Base-by-base conservation (phyloP, 2,329 filamentous ascomycete species). In the Sporothrix sp. region DNA sequence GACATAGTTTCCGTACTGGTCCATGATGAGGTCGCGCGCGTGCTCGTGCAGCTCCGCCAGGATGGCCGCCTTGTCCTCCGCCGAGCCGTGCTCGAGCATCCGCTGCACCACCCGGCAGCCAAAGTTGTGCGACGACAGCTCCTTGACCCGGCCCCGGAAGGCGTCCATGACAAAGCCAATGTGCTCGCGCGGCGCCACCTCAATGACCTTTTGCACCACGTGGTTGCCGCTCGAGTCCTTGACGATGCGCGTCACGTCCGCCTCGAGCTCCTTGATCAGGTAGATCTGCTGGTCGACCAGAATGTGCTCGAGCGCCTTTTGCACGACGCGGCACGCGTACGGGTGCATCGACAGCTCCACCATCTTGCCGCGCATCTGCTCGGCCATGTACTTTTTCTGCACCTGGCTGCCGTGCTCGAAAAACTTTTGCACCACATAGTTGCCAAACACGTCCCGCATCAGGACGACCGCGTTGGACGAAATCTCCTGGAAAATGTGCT, bases 381-480 rank as follows among this genome's bases (percentile, higher is more conserved):
- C 81, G 1, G 88, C 89, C 37, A 98, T 68, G 2, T 85, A 76
- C 66, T 84, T 89, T 71, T 98, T 98, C 69, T 98, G 93, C 0
- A 83, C 78, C 66, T 95, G 90, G 58, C 88, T 94, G 35, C 93
- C 91, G 64, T 97, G 88, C 64, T 97, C 91, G 56, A 97, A 96
- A 63, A 97, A 83, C 65, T 96, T 97, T 62, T 98, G 93, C 35
- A 97, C 90, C 32, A 98, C 93, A 62, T 97, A 98, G 66, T 98
- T 98, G 49, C 93, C 93, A 62, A 96, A 98, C 0, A 97, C 84
- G 64, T 97, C 93, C 40, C 84, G 91, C 88, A 95, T 96, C 43
- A 98, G 71, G 61, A 91, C 88, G 27, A 95, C 67, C 1, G 85
- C 81, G 58, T 98, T 93, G 1, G 82, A 79, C 59, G 86, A 78